Evolutionary conservation across 495 filamentous ascomycete species (phyloP).

Genomic region (Lophiotrema nucula): DNA sequence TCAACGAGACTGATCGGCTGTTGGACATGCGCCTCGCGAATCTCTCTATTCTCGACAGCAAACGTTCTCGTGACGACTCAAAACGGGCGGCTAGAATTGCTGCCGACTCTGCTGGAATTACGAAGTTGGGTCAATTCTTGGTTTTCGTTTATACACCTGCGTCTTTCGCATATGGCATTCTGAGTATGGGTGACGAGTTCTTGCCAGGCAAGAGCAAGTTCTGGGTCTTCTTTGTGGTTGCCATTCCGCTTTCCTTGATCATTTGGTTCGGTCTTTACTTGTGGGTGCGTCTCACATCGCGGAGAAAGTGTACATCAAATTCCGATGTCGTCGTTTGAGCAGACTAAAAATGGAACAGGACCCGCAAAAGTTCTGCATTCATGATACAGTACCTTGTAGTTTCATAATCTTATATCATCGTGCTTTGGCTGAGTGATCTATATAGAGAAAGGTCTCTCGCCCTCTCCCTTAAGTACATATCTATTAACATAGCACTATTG

Average conservation of each 20-base stretch:
- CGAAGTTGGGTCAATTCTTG: not conserved
- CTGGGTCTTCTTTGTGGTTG: not conserved
- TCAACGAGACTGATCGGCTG: not conserved
- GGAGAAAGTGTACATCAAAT: too few species aligned
- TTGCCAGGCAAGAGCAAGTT: not conserved
- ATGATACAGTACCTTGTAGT: too few species aligned
- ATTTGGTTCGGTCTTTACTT: not conserved
- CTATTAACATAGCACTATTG: too few species aligned
- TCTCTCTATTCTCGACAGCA: not conserved
- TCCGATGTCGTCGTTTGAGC: too few species aligned
- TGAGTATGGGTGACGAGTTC: not conserved
- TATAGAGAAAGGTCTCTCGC: too few species aligned
- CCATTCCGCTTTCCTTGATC: not conserved
- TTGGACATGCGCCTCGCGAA: not conserved
- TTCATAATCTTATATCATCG: too few species aligned
- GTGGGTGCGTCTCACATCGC: too few species aligned
- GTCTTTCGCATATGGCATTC: not conserved
- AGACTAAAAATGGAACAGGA: too few species aligned
- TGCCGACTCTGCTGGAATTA: not conserved
- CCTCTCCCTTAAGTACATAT: too few species aligned
- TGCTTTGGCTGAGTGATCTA: too few species aligned
- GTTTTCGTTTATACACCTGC: not conserved
- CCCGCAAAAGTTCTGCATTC: too few species aligned
- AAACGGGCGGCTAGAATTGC: not conserved
- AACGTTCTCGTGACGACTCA: not conserved